Percentiles rank a stretch among this genome's conserved stretches.
These are phyloP conservation scores for Xylaria scruposa DNA, from an alignment of 495 filamentous ascomycete genomes.

Conservation along the genomic window DNA sequence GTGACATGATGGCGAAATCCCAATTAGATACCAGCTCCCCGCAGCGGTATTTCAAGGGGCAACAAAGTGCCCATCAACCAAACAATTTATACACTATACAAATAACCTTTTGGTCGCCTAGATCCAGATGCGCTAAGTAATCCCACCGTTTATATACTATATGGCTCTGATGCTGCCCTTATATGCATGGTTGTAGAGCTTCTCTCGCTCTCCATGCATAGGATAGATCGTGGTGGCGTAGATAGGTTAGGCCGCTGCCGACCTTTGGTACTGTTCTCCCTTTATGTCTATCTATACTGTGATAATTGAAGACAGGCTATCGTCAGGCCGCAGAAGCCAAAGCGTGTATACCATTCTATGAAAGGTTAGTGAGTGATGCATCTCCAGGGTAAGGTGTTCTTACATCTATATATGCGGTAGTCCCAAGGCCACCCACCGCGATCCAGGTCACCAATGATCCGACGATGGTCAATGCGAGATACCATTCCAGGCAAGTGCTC, in stretches of 20 bases:
- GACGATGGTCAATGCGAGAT: not conserved
- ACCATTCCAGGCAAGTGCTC: not conserved
- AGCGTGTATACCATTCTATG: not conserved
- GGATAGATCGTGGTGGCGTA: not conserved
- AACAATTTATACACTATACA: not conserved
- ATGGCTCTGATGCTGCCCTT: not conserved
- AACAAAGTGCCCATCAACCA: not conserved
- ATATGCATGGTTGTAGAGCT: not conserved
- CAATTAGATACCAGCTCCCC: not conserved
- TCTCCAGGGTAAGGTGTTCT: not conserved
- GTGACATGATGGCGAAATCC: conserved; percentile 7
- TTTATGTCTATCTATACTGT: not conserved
- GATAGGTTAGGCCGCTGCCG: not conserved
- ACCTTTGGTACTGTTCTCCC: not conserved
- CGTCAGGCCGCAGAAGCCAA: not conserved
- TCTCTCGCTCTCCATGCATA: not conserved
- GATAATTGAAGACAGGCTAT: not conserved
- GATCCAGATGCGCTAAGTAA: not conserved
- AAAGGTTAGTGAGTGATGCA: not conserved
- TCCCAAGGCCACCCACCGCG: not conserved
- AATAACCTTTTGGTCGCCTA: not conserved
- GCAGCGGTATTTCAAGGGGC: not conserved
- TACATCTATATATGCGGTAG: not conserved
- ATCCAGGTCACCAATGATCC: not conserved
- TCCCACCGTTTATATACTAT: not conserved